phyloP scores from a whole-genome alignment of 345 rosid genomes.

The Atalantia buxifolia region DNA sequence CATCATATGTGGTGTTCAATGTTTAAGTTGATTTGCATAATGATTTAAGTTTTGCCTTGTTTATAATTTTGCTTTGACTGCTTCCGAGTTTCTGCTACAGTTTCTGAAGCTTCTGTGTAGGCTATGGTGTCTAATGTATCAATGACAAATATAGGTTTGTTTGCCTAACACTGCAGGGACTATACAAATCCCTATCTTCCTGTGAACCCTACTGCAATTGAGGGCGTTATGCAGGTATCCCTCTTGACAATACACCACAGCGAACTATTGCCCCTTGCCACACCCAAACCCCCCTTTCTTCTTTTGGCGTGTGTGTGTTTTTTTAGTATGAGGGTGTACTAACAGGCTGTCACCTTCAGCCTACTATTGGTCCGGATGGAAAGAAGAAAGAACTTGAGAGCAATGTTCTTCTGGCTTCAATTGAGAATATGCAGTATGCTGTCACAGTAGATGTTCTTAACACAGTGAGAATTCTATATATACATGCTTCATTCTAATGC shows the following conservation, averaged over 20 bases:
- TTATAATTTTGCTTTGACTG: background rate
- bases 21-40: background rate
- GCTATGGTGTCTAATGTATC: background rate
- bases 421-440: constrained; percentile 98
- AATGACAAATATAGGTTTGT: constrained; percentile 20
- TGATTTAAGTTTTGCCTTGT: background rate
- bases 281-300: no score
- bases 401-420: constrained; percentile 90
- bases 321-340: background rate
- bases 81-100: background rate
- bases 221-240: constrained; percentile 71
- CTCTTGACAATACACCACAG: background rate
- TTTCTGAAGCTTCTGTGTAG: constrained; percentile 4
- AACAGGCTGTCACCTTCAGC: constrained; percentile 41
- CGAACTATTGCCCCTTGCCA: no score
- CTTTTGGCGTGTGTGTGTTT: background rate
- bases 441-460: constrained; percentile 91
- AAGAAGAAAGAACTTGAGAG: constrained; percentile 86
- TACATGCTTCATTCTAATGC: background rate
- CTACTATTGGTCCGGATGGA: constrained; percentile 83
- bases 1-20: background rate
- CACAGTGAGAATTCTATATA: constrained; percentile 44
- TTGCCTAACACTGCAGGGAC: constrained; percentile 52
- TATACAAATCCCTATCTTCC: constrained; percentile 97
- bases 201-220: constrained; percentile 93